A percentile compares a stretch with the other conserved stretches of the same genome.
Conservation (phyloP, 495 filamentous ascomycete species). For the Recurvomyces mirabilis region DNA sequence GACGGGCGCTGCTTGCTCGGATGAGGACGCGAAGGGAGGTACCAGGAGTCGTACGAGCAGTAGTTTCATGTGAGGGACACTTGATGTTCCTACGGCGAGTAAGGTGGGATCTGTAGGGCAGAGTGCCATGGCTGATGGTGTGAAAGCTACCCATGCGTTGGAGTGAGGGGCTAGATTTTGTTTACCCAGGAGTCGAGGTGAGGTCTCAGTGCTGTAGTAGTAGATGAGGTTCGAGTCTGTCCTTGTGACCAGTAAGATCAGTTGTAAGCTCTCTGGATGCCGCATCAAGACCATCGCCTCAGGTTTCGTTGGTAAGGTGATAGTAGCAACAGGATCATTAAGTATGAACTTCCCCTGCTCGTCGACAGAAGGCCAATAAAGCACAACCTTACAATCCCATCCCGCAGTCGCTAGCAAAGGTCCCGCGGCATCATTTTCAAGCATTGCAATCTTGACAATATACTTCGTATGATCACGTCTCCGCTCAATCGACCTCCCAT, state of each 20-base stretch:
- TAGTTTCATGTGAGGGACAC: constrained; percentile 55
- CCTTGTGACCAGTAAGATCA: constrained; percentile 45
- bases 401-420: constrained; percentile 51
- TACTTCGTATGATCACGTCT: constrained; percentile 54
- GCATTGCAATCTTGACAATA: constrained; percentile 42
- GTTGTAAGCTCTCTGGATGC: constrained; percentile 35
- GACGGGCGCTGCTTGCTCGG: constrained; percentile 4
- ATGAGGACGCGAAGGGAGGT: constrained; percentile 23
- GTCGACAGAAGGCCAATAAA: constrained; percentile 34
- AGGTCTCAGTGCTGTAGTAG: constrained; percentile 39
- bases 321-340: constrained; percentile 35
- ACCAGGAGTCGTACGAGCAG: constrained; percentile 51
- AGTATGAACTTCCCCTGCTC: constrained; percentile 24
- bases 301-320: constrained; percentile 47
- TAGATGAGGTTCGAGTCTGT: constrained; percentile 52
- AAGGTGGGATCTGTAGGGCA: constrained; percentile 44
- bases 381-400: constrained; percentile 49
- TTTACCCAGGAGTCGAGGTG: constrained; percentile 37
- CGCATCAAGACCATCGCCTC: constrained; percentile 48
- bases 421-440: constrained; percentile 22
- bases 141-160: constrained; percentile 55
- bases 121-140: constrained; percentile 47
- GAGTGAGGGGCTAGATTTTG: constrained; percentile 56
- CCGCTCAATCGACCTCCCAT: constrained; percentile 33
- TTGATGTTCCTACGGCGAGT: constrained; percentile 51